Evolutionary conservation across 768 basidiomycete species (phyloP), one percentile per base, ranked within the genome.

Genomic region (Boletus tomentosulus): DNA sequence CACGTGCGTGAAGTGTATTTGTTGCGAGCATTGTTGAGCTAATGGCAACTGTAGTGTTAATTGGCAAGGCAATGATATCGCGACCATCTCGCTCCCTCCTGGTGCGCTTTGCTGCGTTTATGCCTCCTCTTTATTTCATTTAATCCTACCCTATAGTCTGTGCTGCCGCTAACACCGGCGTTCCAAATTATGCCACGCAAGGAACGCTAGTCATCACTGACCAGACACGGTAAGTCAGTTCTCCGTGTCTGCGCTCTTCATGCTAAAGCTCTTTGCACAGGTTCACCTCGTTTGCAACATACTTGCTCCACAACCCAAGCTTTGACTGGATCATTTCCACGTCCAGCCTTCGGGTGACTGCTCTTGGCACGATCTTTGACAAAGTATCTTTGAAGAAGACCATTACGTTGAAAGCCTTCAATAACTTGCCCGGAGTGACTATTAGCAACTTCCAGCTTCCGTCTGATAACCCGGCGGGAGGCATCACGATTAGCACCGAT

Each of bases 251-350:
- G n/a, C 12, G 12, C 2, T 48, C 39, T 3, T 9, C 10, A 44
- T 22, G 41, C 43, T 51, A n/a, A 58, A 15, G 11, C 42, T 39
- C 46, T 10, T 46, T 10, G 16, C 2, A 4, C 28, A 80, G 82
- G 54, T 88, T 88, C 66, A 85, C 86, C 6, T 69, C 74, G 11
- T 89, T 86, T 61, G 81, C 86, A 0, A 83, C 78, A 1, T 83
- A 77, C 66, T 63, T 88, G 57, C 71, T 88, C 37, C 87, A 87
- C 59, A 82, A 80, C 47, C 75, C 77, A 19, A 75, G 72, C 53
- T 89, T 89, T 58, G 76, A 78, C 5, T 89, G 87, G 87, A 84
- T 79, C 2, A 83, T 89, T 45, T 84, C 84, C 6, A 86, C 87
- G 0, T 56, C 75, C n/a, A 79, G 73, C 39, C 78, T 89, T 46